Evolutionary conservation across 2,329 filamentous ascomycete genomes (phyloP), one percentile per base, ranked within the genome.

Genomic region (Ambrosiella beaveri): DNA sequence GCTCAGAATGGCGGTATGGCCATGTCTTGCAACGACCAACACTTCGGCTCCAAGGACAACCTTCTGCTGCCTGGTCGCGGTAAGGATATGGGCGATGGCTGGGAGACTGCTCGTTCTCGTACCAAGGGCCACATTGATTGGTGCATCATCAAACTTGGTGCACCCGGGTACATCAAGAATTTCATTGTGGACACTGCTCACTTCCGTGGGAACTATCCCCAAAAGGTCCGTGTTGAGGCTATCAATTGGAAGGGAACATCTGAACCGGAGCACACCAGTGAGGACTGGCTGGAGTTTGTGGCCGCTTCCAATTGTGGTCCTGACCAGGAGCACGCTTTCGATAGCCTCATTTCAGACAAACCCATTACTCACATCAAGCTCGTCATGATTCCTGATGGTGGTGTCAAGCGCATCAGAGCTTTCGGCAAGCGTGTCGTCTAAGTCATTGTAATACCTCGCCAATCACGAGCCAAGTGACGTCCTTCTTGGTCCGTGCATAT

Each of bases 381-480:
- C 68, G 86, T 88, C 39, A 93, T 96, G 68, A 88, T 95, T 64
- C 91, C 91, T 0, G 90, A 97, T 69, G 90, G 91, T 39, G 90
- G 91, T 27, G 86, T 96, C 2, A 95, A 95, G 80, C 76, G 90
- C 63, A 78, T 96, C 63, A 80, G 88, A 51, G 81, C 91, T 1
- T 69, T 69, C 65, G 69, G 69, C 19, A 70, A 65, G 63, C 65
- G 69, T 56, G 66, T 61, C 50, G 53, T 58, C 47, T 62, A 59
- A 27, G 1, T 9, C 41, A 55, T 36, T 41, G 39, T 41, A 35
- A 17, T 47, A 47, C 44, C 44, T 12, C 44, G 44, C 44, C 12
- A 51, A 19, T 51, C 36, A 40, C n/a, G 27, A 39, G 19, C 38
- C 12, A 35, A 39, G 47, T 57, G 49, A 52, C 37, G 38, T 41